Percentiles rank a stretch among this genome's conserved stretches.
phyloP scores from a whole-genome alignment of 2,329 filamentous ascomycete genomes.

The Colletotrichum musae region DNA sequence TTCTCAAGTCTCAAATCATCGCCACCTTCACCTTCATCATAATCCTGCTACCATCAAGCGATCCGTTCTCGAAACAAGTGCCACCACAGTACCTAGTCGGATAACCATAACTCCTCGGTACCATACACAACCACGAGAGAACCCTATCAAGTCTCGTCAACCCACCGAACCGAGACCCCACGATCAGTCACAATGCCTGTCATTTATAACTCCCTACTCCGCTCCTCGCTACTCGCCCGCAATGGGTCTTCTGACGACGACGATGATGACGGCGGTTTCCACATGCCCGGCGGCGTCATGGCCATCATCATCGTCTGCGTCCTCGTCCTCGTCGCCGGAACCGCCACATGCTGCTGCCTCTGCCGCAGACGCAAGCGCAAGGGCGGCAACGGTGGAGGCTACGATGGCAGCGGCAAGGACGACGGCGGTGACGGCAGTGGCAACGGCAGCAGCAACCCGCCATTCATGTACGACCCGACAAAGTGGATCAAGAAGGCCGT shows the following conservation, averaged over 20 bases:
- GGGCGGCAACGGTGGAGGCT: not conserved
- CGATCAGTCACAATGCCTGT: conserved; percentile 6
- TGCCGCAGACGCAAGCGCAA: conserved; percentile 21
- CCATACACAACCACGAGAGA: not conserved
- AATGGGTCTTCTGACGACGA: conserved; percentile 18
- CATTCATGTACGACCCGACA: not conserved
- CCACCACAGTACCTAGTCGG: not conserved
- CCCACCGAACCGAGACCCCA: not conserved
- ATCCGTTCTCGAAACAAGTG: not conserved
- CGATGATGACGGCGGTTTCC: conserved; percentile 6
- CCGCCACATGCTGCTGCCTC: conserved; percentile 23
- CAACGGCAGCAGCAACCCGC: conserved; percentile 6
- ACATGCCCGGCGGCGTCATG: conserved; percentile 6
- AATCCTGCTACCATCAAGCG: not conserved
- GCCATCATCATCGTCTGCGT: conserved; percentile 25
- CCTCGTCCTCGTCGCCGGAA: conserved; percentile 1
- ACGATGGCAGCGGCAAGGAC: not conserved
- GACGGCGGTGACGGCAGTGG: conserved; percentile 1
- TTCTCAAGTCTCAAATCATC: not conserved
- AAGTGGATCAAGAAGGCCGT: conserved; percentile 31
- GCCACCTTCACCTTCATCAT: not conserved
- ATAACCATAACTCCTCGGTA: not conserved
- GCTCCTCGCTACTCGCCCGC: conserved; percentile 12
- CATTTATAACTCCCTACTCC: conserved; percentile 5
- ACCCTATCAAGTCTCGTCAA: not conserved